Base-by-base conservation (phyloP, 345 rosid genomes). In the Salix brachista region DNA sequence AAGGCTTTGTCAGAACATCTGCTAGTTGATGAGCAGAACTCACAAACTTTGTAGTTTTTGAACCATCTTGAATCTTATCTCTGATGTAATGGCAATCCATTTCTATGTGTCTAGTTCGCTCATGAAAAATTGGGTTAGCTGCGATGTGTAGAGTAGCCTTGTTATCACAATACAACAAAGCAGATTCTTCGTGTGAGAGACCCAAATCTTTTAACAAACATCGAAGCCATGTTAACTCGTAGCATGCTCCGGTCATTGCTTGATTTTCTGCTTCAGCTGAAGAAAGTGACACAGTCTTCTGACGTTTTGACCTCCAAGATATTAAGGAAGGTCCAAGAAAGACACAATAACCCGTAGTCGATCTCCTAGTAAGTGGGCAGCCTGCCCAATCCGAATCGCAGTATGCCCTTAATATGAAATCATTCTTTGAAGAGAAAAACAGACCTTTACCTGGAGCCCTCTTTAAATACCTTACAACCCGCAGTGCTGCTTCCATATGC, bases 221-320 rank as follows among this genome's bases (percentile, higher is more conserved):
- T 19, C 25, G 65, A 1, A 72, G 58, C 66, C 75, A 72, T 17
- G 65, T 52, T 13, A 72, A 54, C 34, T 50, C 75, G 32, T 46
- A 72, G 54, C 75, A 72, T 12, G 75, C 75, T 71, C 75, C 36
- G 3, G 65, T 26, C 75, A 52, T 71, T 28, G 75, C 75, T 2
- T 46, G 26, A 25, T 72, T 56, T 8, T 72, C 42, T 14, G 14
- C 10, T 3, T 67, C 48, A 7, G 21, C 21, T 1, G 13, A 67
- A 13, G 44, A 67, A 32, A 67, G 44, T 2, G 39, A 66, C 3
- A 26, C 44, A 14, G 21, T 66, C 13, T 66, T 66, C 69, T 66
- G 69, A 5, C 69, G 42, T 3, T 66, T 66, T 28, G 39, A 66
- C 69, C 69, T 39, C 69, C 32, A 66, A 26, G 69, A 66, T 26